Evolutionary conservation across 176 grass and related monocot genomes (phyloP).

Genomic region (Eleusine coracana): DNA sequence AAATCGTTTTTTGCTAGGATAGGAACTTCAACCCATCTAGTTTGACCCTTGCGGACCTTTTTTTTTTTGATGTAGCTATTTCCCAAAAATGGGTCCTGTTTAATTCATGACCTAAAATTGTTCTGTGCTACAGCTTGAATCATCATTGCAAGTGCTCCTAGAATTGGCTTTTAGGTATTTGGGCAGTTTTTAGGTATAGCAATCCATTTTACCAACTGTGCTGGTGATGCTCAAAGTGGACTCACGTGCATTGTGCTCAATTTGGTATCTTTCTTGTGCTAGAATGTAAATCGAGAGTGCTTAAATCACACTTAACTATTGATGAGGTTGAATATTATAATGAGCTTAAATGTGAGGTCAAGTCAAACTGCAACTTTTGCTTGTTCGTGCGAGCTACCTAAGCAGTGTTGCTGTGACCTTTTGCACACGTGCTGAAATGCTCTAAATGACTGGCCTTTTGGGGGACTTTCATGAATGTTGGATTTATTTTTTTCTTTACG

Average conservation of each 20-base stretch:
- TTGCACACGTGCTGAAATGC: neutral
- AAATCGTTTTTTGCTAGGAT: neutral
- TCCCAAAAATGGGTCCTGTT: neutral
- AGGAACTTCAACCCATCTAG: neutral
- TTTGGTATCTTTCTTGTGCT: neutral
- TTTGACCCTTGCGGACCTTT: neutral
- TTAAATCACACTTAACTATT: neutral
- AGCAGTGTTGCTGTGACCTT: neutral
- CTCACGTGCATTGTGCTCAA: neutral
- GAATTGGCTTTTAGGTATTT: too few relatives aligned
- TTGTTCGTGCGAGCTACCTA: neutral
- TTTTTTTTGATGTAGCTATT: neutral
- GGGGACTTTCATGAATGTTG: neutral
- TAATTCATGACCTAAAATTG: neutral
- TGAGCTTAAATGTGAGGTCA: conserved; percentile 4
- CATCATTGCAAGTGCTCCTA: neutral
- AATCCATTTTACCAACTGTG: too few relatives aligned
- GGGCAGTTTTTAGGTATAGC: too few relatives aligned
- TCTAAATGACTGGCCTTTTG: neutral
- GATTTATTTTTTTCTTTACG: neutral
- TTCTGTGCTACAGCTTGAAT: neutral
- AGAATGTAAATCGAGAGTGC: neutral
- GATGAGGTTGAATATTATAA: neutral
- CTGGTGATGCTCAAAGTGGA: neutral
- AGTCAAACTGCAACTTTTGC: neutral